phyloP scores from a whole-genome alignment of 257 asterid species.

The Fraxinus pennsylvanica region DNA sequence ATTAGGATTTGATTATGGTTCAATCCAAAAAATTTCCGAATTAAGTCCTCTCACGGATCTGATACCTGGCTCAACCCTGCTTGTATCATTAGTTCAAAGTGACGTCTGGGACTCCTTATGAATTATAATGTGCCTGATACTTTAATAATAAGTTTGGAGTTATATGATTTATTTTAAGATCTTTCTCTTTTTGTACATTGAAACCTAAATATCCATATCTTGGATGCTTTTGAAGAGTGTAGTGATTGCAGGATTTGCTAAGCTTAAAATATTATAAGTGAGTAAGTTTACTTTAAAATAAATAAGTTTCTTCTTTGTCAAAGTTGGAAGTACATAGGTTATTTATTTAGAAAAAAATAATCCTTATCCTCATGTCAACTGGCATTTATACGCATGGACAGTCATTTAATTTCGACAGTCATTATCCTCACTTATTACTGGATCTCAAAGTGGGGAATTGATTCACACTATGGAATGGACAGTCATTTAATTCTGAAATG shows the following conservation, averaged over 20 bases:
- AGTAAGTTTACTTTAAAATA: not conserved
- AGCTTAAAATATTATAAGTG: not conserved
- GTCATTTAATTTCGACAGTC: too few species aligned
- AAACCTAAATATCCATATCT: not conserved
- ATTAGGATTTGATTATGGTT: not conserved
- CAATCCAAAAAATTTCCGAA: not conserved
- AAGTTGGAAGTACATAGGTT: not conserved
- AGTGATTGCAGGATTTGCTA: conserved; percentile 7
- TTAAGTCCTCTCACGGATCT: not conserved
- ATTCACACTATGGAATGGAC: conserved; percentile 99
- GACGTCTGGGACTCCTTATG: conserved; percentile 9
- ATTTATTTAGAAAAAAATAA: not conserved
- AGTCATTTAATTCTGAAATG: conserved; percentile 97
- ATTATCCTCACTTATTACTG: conserved; percentile 97
- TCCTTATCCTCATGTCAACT: not conserved
- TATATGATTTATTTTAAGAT: not conserved
- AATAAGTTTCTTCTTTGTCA: not conserved
- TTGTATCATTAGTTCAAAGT: not conserved
- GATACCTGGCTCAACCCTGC: not conserved
- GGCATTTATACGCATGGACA: not conserved
- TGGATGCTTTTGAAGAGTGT: conserved; percentile 1
- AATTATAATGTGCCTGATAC: conserved; percentile 7
- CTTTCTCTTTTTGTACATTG: conserved; percentile 4
- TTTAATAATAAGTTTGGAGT: not conserved
- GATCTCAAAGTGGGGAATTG: conserved; percentile 99